Evolutionary conservation across 2,329 filamentous ascomycete species (phyloP).

Genomic region (Sphaerulina populicola): DNA sequence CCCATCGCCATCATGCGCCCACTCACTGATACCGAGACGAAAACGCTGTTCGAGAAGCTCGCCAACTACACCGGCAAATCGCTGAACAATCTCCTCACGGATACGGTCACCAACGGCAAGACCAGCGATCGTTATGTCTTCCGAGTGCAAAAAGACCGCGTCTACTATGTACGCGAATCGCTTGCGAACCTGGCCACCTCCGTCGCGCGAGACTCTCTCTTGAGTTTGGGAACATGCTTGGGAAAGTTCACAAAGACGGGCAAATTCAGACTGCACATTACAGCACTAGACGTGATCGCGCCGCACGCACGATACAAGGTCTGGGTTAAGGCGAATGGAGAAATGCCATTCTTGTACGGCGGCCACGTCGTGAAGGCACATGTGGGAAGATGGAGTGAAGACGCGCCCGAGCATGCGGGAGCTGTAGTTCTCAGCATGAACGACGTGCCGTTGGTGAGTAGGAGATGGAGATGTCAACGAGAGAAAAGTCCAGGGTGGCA

Average conservation of each 20-base stretch:
- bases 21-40: slow-evolving; percentile 69
- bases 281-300: slow-evolving; percentile 78
- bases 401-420: slow-evolving; percentile 87
- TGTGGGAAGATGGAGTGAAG: slow-evolving; percentile 76
- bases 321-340: slow-evolving; percentile 92
- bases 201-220: slow-evolving; percentile 69
- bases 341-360: slow-evolving; percentile 95
- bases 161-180: slow-evolving; percentile 86
- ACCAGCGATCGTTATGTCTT: slow-evolving; percentile 68
- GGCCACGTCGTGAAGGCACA: slow-evolving; percentile 79
- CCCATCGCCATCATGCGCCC: slow-evolving; percentile 56
- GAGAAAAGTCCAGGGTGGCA: neutral
- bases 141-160: slow-evolving; percentile 69
- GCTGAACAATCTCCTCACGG: slow-evolving; percentile 62
- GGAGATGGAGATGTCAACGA: neutral
- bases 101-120: slow-evolving; percentile 43
- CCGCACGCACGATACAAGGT: slow-evolving; percentile 92
- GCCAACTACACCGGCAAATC: slow-evolving; percentile 86
- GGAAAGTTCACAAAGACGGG: slow-evolving; percentile 95
- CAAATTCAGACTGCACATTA: slow-evolving; percentile 92
- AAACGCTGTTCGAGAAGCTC: slow-evolving; percentile 81
- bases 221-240: slow-evolving; percentile 82
- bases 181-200: slow-evolving; percentile 87
- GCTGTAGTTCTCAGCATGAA: slow-evolving; percentile 87
- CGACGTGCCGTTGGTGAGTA: slow-evolving; percentile 63